Evolutionary conservation across 2,329 filamentous ascomycete species (phyloP), one percentile per base, ranked within the genome.

Genomic region (Alternaria triticimaculans): DNA sequence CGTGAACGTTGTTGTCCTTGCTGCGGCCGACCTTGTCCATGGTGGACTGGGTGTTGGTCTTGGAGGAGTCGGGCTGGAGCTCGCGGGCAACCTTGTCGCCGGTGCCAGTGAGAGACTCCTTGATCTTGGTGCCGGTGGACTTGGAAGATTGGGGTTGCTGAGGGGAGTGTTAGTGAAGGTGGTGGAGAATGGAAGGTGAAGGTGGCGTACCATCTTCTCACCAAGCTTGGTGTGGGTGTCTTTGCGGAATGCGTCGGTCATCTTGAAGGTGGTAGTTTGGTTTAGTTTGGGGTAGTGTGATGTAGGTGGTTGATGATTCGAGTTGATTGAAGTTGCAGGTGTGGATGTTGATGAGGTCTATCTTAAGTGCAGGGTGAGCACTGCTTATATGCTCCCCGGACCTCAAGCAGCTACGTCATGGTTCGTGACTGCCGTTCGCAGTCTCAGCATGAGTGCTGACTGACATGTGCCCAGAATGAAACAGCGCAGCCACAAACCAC

Each of bases 201-300:
- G 41, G 23, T 15, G 25, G 37, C 61, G 12, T 66, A 66, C 69
- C 37, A 73, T 55, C 63, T 84, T 82, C 84, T 89, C 87, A 75
- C 81, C 80, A 66, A 84, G 80, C 85, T 88, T 85, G 81, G 82
- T 76, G 70, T 79, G 74, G 80, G 88, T 84, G 80, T 88, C 87
- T 82, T 90, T 89, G 86, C 88, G 87, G 75, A 83, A 84, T 72
- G 80, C 58, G 81, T 89, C 88, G 84, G 88, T 87, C 87, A 88
- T 89, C 77, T 71, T 87, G 80, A 72, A 76, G 65, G 15, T 18
- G 37, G 60, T 62, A 73, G 60, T 66, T 71, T 65, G 63, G 37
- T 67, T 57, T 59, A 58, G 56, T 62, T 41, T 41, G 69, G 66
- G 33, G 33, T 55, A 44, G 49, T 53, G 20, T 18, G 30, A 45